Evolutionary conservation across 1,139 yeast species (phyloP).

Genomic region (Spathaspora jeffriesii): DNA sequence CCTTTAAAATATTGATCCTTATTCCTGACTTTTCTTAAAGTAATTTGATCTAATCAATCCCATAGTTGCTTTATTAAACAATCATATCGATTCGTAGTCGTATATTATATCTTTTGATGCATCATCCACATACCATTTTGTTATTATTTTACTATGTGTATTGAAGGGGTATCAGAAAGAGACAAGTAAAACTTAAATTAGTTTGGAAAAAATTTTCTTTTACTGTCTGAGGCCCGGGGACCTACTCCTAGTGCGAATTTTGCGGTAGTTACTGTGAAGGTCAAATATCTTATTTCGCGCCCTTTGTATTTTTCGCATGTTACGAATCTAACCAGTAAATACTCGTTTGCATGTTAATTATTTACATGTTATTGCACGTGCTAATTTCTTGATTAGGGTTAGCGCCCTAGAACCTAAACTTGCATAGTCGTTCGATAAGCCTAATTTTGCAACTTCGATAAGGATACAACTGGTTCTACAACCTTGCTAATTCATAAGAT

Average conservation of each 20-base stretch:
- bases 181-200: background rate
- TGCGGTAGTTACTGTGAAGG: background rate
- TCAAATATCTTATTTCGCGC: background rate
- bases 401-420: background rate
- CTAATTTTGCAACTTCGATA: background rate
- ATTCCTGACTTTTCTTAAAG: background rate
- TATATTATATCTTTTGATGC: background rate
- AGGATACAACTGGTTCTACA: background rate
- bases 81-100: background rate
- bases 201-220: background rate
- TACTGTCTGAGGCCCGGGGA: background rate
- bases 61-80: background rate
- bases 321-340: background rate
- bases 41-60: background rate
- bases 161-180: constrained; percentile 4
- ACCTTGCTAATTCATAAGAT: background rate
- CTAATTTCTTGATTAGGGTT: background rate
- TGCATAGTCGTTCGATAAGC: background rate
- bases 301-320: constrained; percentile 1
- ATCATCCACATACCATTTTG: constrained; percentile 22
- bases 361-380: constrained; percentile 6
- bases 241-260: background rate
- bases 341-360: background rate
- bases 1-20: background rate
- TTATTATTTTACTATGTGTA: constrained; percentile 16